Percentiles rank a stretch among this genome's conserved stretches.
Conservation (phyloP, 495 filamentous ascomycete species). For the Melanomma pulvis-pyrius region DNA sequence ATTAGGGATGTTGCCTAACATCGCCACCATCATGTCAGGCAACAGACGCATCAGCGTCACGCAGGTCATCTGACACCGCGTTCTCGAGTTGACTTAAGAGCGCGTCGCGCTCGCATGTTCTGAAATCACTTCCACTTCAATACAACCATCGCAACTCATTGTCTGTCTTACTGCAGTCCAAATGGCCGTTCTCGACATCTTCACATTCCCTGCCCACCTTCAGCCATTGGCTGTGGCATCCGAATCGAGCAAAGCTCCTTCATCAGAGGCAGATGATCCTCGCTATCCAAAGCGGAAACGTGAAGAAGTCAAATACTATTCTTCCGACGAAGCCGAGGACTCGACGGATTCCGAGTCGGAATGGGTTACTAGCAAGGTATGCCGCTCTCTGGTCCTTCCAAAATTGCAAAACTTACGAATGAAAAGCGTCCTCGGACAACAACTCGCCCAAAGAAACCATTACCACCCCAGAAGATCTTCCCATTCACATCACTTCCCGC, state of each 20-base stretch:
- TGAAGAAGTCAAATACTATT: conserved; percentile 2
- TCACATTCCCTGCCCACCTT: not conserved
- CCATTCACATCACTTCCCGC: conserved; percentile 18
- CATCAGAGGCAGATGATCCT: not conserved
- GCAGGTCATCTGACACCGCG: not conserved
- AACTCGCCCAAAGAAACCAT: conserved; percentile 4
- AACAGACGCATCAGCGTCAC: not conserved
- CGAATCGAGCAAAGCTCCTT: not conserved
- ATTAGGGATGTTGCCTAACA: not conserved
- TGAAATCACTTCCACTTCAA: not conserved
- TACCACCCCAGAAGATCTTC: conserved; percentile 13
- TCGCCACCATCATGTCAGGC: not conserved
- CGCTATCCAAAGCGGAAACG: conserved; percentile 17
- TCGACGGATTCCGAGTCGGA: conserved; percentile 4
- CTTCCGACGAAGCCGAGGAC: not conserved
- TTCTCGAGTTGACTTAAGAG: not conserved
- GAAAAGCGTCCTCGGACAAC: not conserved
- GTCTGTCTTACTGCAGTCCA: not conserved
- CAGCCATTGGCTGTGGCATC: not conserved
- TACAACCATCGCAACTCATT: not conserved
- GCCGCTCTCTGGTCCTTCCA: not conserved
- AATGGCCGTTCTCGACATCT: not conserved
- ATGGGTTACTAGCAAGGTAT: not conserved
- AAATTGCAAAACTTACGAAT: not conserved
- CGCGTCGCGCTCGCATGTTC: not conserved